These are phyloP conservation scores for Cyberlindnera sargentensis DNA, from an alignment of 805 yeast species.

Conservation along the genomic window DNA sequence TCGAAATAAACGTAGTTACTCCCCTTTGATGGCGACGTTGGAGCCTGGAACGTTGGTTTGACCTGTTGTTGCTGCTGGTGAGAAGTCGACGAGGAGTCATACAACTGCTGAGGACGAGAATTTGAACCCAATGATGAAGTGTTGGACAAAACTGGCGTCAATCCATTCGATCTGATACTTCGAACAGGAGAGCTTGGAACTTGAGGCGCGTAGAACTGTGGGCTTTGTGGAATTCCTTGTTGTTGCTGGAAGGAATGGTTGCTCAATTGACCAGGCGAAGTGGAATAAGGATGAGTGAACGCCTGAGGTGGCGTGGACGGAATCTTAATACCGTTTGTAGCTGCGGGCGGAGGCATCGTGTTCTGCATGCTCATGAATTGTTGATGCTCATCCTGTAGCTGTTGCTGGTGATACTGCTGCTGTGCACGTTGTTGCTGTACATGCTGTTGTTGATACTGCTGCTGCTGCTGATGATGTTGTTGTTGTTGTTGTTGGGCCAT, in stretches of 20 bases:
- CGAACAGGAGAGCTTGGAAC: conserved; percentile 28
- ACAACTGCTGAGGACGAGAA: conserved; percentile 2
- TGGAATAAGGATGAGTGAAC: conserved; percentile 11
- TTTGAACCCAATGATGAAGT: conserved; percentile 18
- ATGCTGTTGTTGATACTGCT: conserved; percentile 15
- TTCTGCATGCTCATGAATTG: conserved; percentile 23
- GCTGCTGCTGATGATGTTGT: conserved; percentile 21
- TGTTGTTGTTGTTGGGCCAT: conserved; percentile 27
- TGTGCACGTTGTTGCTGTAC: conserved; percentile 8
- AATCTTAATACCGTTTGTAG: conserved; percentile 7
- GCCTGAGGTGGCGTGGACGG: conserved; percentile 15
- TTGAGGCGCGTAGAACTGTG: conserved; percentile 23
- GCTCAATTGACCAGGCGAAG: conserved; percentile 21
- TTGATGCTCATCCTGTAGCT: conserved; percentile 22
- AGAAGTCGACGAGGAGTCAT: conserved; percentile 1
- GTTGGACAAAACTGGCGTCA: conserved; percentile 21
- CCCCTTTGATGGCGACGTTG: conserved; percentile 4
- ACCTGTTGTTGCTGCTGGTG: neutral
- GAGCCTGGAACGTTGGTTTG: conserved; percentile 11
- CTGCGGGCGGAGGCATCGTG: conserved; percentile 24
- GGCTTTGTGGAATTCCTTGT: conserved; percentile 22
- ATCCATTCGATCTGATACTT: conserved; percentile 22
- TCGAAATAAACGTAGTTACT: conserved; percentile 23
- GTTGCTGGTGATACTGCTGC: conserved; percentile 18
- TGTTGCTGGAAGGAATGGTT: conserved; percentile 10